Evolutionary conservation across 2,329 filamentous ascomycete genomes (phyloP).

Genomic region (Aspergillus cejpii): DNA sequence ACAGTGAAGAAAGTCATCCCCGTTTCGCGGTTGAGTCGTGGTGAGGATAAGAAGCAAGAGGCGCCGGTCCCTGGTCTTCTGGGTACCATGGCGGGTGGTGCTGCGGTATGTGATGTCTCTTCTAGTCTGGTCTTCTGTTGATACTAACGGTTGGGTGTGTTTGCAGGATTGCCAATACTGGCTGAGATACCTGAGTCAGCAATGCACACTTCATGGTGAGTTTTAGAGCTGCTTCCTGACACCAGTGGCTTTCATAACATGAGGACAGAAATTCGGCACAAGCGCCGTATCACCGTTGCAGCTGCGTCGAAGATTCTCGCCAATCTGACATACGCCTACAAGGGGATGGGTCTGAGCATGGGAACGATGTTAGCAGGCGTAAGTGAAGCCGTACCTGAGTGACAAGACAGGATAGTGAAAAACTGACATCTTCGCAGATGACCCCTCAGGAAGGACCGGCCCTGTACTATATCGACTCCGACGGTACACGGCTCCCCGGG

Average conservation of each 20-base stretch:
- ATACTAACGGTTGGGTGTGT: constrained; percentile 10
- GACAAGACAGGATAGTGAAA: too few species aligned
- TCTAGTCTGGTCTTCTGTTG: background rate
- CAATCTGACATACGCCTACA: constrained; percentile 97
- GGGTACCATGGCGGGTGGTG: constrained; percentile 97
- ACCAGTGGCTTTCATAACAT: constrained; percentile 3
- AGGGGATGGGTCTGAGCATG: constrained; percentile 98
- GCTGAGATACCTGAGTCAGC: constrained; percentile 97
- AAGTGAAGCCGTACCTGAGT: constrained; percentile 59
- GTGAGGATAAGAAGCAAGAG: constrained; percentile 32
- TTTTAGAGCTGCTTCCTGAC: background rate
- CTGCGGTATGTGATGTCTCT: constrained; percentile 68
- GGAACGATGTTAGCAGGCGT: constrained; percentile 99
- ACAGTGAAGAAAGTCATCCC: constrained; percentile 98
- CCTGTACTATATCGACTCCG: constrained; percentile 97
- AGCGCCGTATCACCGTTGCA: constrained; percentile 95
- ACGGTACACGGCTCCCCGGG: constrained; percentile 84
- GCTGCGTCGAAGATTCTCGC: constrained; percentile 97
- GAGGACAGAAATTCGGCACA: constrained; percentile 74
- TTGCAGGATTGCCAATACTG: constrained; percentile 96
- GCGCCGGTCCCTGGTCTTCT: constrained; percentile 53
- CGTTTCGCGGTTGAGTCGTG: constrained; percentile 37
- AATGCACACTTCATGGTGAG: constrained; percentile 84
- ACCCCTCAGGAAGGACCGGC: constrained; percentile 84
- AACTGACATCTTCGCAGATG: constrained; percentile 21